Base-by-base conservation (phyloP, 2,329 filamentous ascomycete species). In the Calonectria pteridis region DNA sequence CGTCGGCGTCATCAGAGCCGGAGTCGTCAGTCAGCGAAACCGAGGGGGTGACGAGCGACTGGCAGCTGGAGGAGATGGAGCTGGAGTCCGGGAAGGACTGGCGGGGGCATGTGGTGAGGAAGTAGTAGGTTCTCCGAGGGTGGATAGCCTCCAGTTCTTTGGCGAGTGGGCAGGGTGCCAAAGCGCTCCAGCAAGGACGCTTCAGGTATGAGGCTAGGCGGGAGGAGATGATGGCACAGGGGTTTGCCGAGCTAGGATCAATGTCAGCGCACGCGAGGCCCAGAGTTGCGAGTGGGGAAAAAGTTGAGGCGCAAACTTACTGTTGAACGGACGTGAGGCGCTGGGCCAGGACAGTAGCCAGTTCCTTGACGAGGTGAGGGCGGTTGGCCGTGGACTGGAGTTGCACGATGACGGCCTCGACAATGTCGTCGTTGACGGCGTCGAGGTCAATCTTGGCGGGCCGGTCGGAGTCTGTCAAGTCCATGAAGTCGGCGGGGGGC, bases 41-140 rank as follows among this genome's bases (percentile, higher is more conserved):
- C 26, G 95, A 96, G 0, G 96, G 96, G 3, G 96, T 97, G 74
- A 97, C 92, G 74, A 95, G 92, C 75, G 91, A 86, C 51, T 79
- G 73, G 51, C 73, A 77, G 35, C 75, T 73, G 35, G 79, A 69
- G 35, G 78, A 73, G 13, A 77, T 71, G 53, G 80, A 79, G 89
- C 77, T 80, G 49, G 81, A 75, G 69, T 84, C 87, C 2, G 95
- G 95, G 26, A 98, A 91, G 46, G 95, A 92, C 82, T 96, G 95
- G 82, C 94, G 94, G 59, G 94, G 92, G 81, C 90, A 93, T n/a
- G 94, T 98, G 49, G 95, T 98, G 73, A 99, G 91, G 86, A 96
- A 98, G 86, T 97, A 98, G 88, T 98, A 98, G 59, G 97, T 96
- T 84, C 97, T 95, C 82, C 96, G 94, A 26, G 97, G 97, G 83